Base-by-base conservation (phyloP, 2,329 filamentous ascomycete species). In the Fusarium sp. region DNA sequence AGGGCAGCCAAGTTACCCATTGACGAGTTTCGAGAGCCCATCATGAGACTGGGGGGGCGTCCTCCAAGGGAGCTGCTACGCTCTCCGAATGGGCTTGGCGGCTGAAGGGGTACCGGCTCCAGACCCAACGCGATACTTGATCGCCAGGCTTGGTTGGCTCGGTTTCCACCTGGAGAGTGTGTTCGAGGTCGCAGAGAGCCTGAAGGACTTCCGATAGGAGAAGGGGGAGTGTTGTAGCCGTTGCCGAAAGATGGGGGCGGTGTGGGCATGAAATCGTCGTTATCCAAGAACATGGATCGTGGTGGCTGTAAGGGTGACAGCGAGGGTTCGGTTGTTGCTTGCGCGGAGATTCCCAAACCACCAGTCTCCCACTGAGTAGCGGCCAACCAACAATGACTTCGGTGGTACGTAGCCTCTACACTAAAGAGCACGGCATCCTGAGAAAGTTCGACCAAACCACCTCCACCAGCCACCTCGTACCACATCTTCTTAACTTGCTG, bases 401-500 rank as follows among this genome's bases (percentile, higher is more conserved):
- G 84, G 68, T 86, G 84, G 72, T 88, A 88, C 19, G 84, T 87
- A 15, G 86, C 86, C 74, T 89, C 86, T 50, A 87, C 85, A 62
- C 86, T 88, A 74, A 87, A 88, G 75, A 88, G 82, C 66, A 89
- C 84, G 7, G 86, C 84, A 71, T 89, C 87, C 54, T 86, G 81
- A 2, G 86, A 87, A 20, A 89, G 80, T 77, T 89, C 85, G 28
- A 89, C 87, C 32, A 86, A 76, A 10, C 82, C 83, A 14, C 83
- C 84, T 32, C 85, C 84, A 19, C 91, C 92, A 4, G 91, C 89
- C 7, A 92, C 87, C 68, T 91, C 87, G 77, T 92, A 93, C 91
- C 91, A 93, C 73, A 89, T 88, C 80, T 89, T 89, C 71, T 87
- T 86, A 15, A 90, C 85, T 47, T 87, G 82, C 33, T 84, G 83